Evolutionary conservation across 2,329 filamentous ascomycete genomes (phyloP), one percentile per base, ranked within the genome.

Genomic region (Ascochyta rabiei): DNA sequence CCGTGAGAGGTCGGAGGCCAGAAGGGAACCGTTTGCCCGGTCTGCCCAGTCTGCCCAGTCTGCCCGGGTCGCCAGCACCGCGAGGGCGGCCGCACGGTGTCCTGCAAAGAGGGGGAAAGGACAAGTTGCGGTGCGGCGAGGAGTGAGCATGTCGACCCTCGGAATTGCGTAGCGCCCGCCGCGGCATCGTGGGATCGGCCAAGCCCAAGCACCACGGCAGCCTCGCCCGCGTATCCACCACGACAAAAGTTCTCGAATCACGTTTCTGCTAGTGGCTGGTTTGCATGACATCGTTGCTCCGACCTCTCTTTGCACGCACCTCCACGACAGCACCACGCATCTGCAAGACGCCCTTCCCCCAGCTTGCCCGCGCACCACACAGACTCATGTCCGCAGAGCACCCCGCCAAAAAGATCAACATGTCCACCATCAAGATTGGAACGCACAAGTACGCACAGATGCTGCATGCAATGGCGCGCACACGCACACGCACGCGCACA

Each of bases 391-490:
- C 70, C 39, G 61, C 66, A 40, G 71, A 74, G 59, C 71, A 72
- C 64, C 73, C 73, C 65, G 84, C 87, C 60, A 98, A 98, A 80
- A 89, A 90, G 76, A 79, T 96, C 75, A 96, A 96, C 84, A 90
- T 88, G 66, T 82, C 85, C 59, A 62, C 58, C 80, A 59, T 76
- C 76, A 78, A 86, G 66, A 96, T 97, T 74, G 95, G 93, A 72
- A 99, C 95, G 26, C 95, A 99, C 84, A 97, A 89, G 82, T 83
- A 76, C 48, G 63, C 50, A 28, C 23, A 41, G 6, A 13, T 30
- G 23, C 30, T 34, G 50, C 44, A 56, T 4, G 21, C 40, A n/a
- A 49, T 39, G 21, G 39, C 31, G 44, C 16, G 47, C 3, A 2
- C 9, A 30, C 16, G 39, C 33, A 48, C 16, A 49, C 1, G 3